Base-by-base conservation (phyloP, 2,329 filamentous ascomycete genomes). In the Berkeleyomyces rouxiae region DNA sequence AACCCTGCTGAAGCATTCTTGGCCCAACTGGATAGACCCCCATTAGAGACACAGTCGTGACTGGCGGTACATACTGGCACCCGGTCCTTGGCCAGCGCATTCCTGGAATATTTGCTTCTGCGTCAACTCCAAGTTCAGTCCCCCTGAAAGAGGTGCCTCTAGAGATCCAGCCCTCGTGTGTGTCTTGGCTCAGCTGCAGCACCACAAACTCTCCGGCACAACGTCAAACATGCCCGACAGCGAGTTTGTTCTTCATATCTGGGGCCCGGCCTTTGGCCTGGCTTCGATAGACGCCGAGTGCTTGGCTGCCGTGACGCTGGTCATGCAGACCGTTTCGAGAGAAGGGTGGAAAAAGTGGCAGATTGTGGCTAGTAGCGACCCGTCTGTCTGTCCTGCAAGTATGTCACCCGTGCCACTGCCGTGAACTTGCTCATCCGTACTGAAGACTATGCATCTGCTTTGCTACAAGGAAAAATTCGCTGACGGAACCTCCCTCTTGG, bases 211-310 rank as follows among this genome's bases (percentile, higher is more conserved):
- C n/a, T 49, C 31, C 46, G n/a, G n/a, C 13, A 49, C 46, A n/a
- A 7, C n/a, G 46, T 23, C 31, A 23, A 37, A 37, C 11, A 64
- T 64, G 62, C 58, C 58, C 13, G 62, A 64, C n/a, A 46, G 47
- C 36, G 63, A 64, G 23, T 64, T 53, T 53, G 82, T 92, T 74
- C 82, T 99, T 65, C 87, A 96, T 74, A 81, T 96, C 70, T 95
- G 91, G 86, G 91, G 91, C 59, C 85, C 90, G 62, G 91, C 88
- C 47, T 95, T 96, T 72, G 85, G 84, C 47, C 82, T 96, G 53
- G 86, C 92, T 11, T 97, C 93, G 51, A 87, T 97, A 69, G 91
- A 97, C 70, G 79, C 92, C 55, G 88, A 95, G 76, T 97, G 91
- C 71, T 82, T 95, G 65, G 91, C 91, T 37, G 79, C 86, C 51